These are phyloP conservation scores for Polygonum aviculare DNA, from an alignment of 148 eudicot species.

Conservation along the genomic window DNA sequence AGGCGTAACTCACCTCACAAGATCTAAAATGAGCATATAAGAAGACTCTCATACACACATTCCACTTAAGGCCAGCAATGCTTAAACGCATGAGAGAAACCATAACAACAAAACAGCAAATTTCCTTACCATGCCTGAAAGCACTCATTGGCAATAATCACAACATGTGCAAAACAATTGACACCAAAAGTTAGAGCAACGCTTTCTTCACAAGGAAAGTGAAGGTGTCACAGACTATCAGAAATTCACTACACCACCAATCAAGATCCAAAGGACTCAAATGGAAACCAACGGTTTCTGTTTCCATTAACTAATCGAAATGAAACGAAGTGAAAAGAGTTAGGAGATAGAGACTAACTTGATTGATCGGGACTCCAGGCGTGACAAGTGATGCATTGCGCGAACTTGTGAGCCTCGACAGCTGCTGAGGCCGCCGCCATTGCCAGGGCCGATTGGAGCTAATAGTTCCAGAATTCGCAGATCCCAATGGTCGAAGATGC, in stretches of 20 bases:
- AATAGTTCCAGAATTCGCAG: neutral
- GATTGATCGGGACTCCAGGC: slow-evolving; percentile 94
- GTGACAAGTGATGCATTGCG: slow-evolving; percentile 80
- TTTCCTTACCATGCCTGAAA: neutral
- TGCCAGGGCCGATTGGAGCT: neutral
- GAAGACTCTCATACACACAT: neutral
- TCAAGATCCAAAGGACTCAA: neutral
- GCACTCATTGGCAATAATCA: neutral
- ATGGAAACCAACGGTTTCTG: neutral
- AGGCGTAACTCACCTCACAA: neutral
- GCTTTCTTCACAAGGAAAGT: neutral
- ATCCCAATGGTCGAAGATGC: neutral
- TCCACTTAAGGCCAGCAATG: neutral
- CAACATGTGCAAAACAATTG: neutral
- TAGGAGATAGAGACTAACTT: slow-evolving; percentile 32
- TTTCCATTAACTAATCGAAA: neutral
- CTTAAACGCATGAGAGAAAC: neutral
- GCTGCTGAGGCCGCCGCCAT: slow-evolving; percentile 52
- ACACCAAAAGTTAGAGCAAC: neutral
- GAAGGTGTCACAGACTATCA: neutral
- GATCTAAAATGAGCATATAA: neutral
- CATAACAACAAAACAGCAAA: neutral
- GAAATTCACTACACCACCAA: neutral
- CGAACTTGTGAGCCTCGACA: slow-evolving; percentile 65
- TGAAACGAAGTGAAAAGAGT: neutral